Evolutionary conservation across 306 rosid species (phyloP), one percentile per base, ranked within the genome.

Genomic region (Potentilla sterilis): DNA sequence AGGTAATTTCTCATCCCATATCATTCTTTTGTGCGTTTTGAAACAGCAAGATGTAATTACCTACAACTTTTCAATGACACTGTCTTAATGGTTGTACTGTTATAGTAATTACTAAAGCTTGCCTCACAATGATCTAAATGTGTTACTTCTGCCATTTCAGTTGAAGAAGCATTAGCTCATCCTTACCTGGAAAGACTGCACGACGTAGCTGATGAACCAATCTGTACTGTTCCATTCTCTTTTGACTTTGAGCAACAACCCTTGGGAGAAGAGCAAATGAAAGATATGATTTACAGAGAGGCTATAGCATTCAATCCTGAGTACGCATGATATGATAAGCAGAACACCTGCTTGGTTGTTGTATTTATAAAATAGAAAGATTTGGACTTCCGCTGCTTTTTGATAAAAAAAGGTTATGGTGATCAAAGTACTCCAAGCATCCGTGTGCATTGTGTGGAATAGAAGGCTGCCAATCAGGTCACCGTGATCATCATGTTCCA

Each of bases 171-270:
- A 1, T 83, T 95, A 24, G 97, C 97, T 65, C 99, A 95, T 86
- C 99, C 99, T 75, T 95, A 95, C 83, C 93, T 95, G 75, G 96
- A 87, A 82, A 92, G 96, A 80, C 88, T 95, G 81, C 99, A 95
- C 72, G 99, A 95, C 80, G 78, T 78, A 74, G 92, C 93, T 42
- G 99, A 95, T 77, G 99, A 95, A 83, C 99, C 99, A 19, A 73
- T 87, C 78, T 92, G 99, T 86, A 37, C 73, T 40, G 82, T 83
- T 48, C 87, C 93, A 48, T 95, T 95, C 86, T 87, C 93, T 40
- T 92, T 95, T 78, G 99, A 92, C 19, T 95, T 92, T 72, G 99
- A 95, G 89, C 89, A 89, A 75, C 97, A 81, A 44, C 84, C 84
- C 62, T 51, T 92, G 82, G 94, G 77, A 3, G 99, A 95, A 81